Percentiles rank a stretch among this genome's conserved stretches.
Evolutionary conservation across 768 basidiomycete species (phyloP).

Genomic region (Xanthoconium purpureum): DNA sequence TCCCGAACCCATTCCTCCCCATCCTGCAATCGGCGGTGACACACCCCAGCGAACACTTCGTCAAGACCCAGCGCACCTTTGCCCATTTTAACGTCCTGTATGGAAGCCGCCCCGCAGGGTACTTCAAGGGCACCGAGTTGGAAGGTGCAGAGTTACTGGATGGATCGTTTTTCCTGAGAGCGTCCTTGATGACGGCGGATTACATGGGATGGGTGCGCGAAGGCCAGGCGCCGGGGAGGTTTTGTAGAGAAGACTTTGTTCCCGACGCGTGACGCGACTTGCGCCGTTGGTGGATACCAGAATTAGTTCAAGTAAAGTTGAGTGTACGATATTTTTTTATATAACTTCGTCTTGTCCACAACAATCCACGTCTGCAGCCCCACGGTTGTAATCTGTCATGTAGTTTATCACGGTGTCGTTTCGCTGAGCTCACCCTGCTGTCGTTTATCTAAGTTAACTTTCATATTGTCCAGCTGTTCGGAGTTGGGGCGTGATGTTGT

Average conservation of each 20-base stretch:
- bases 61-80: constrained; percentile 34
- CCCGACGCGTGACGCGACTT: no score
- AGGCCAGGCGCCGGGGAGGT: constrained; percentile 29
- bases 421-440: no score
- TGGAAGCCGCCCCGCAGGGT: constrained; percentile 23
- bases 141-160: constrained; percentile 33
- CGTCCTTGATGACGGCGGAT: constrained; percentile 30
- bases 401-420: no score
- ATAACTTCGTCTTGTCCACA: no score
- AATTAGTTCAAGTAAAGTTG: no score
- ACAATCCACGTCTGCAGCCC: no score
- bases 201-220: constrained; percentile 41
- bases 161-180: constrained; percentile 35
- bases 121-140: constrained; percentile 30
- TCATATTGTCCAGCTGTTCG: no score
- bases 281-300: no score
- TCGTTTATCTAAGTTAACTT: no score
- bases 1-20: constrained; percentile 40
- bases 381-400: no score
- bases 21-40: constrained; percentile 38
- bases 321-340: no score
- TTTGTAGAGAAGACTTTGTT: constrained; percentile 24
- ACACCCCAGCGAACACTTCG: constrained; percentile 34
- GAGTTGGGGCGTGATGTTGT: no score
- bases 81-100: constrained; percentile 34